Evolutionary conservation across 1,284 basidiomycete species (phyloP), one percentile per base, ranked within the genome.

Genomic region (Fomes fomentarius): DNA sequence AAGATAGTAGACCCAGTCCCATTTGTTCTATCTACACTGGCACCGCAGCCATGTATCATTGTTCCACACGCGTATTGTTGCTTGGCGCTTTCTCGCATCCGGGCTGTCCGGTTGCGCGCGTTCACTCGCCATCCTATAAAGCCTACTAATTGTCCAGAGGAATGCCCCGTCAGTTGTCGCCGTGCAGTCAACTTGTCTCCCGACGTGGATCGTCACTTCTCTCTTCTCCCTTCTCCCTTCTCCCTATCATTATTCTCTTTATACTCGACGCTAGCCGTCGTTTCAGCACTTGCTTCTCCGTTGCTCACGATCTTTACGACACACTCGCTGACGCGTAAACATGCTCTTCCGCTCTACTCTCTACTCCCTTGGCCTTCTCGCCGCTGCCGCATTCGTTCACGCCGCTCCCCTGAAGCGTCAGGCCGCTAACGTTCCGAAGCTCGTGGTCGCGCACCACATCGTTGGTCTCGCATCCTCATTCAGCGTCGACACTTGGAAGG

Each of bases 391-490:
- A 4, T 56, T 58, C 28, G 52, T 58, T n/a, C 52, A 54, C 8
- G 60, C 60, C 21, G 52, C 52, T 3, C 60, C 60, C 1, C 2
- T 51, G 1, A 58, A 57, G 50, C 39, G 50, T 17, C n/a, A n/a
- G 43, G 54, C 15, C 54, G 57, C 34, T 49, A 58, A 31, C 22
- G 54, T 58, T 35, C 57, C 56, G 1, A 87, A 86, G 76, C 75
- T 77, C 67, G 84, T 88, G 15, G 74, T 85, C 15, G 81, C 83
- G 2, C 86, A 88, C 63, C 79, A 83, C 57, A 87, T 89, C 74
- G 80, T 89, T 48, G 87, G 87, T 47, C 89, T 89, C 60, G 77
- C 82, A 0, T 83, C 77, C 61, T 80, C 86, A 0, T 91, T 88
- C 69, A 83, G 77, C 4, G 57, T 73, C 28, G 66, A 78, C 56